Conservation (phyloP, 306 rosid genomes). For the Psophocarpus tetragonolobus region DNA sequence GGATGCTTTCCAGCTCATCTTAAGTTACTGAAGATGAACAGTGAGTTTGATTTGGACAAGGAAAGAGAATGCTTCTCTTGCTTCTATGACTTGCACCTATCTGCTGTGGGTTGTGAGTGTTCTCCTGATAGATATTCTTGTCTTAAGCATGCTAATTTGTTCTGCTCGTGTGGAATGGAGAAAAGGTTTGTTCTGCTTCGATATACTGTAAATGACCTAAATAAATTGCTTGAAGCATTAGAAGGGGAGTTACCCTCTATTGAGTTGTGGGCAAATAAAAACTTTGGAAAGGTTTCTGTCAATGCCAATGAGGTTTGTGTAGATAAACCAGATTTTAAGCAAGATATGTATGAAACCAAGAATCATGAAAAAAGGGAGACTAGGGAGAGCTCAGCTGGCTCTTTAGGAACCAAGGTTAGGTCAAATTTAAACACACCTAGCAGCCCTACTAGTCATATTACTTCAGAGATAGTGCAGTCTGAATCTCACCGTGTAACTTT, state of each 20-base stretch:
- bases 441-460: constrained; percentile 53
- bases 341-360: constrained; percentile 33
- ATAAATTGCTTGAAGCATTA: constrained; percentile 62
- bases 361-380: constrained; percentile 35
- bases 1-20: constrained; percentile 56
- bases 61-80: constrained; percentile 92
- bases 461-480: constrained; percentile 65
- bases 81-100: constrained; percentile 84
- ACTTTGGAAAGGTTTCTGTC: constrained; percentile 40
- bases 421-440: constrained; percentile 44
- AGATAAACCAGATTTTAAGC: constrained; percentile 41
- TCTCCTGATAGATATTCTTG: constrained; percentile 81
- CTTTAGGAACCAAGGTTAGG: constrained; percentile 45
- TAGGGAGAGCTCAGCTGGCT: constrained; percentile 44
- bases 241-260: constrained; percentile 60
- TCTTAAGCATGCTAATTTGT: constrained; percentile 61
- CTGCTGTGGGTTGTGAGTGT: constrained; percentile 77
- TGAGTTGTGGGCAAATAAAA: constrained; percentile 48
- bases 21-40: constrained; percentile 71
- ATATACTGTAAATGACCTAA: constrained; percentile 55
- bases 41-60: constrained; percentile 56
- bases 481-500: constrained; percentile 49
- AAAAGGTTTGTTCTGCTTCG: constrained; percentile 64
- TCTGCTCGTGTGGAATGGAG: constrained; percentile 69
- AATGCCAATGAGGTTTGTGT: constrained; percentile 31